A percentile compares a stretch with the other conserved stretches of the same genome.
Evolutionary conservation across 1,139 yeast species (phyloP).

Genomic region (Hyphopichia burtonii): DNA sequence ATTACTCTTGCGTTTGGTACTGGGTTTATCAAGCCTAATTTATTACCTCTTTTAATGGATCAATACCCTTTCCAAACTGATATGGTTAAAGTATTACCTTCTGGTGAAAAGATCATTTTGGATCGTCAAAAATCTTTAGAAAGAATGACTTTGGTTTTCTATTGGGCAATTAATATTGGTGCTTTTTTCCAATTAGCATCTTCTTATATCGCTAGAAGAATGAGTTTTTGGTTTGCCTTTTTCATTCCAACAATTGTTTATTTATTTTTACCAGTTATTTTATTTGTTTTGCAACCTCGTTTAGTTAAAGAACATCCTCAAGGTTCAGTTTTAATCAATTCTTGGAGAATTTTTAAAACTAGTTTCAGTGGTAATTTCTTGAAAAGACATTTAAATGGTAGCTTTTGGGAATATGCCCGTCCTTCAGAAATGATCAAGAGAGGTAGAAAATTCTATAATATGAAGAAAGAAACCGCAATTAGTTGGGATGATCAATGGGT

Average conservation of each 20-base stretch:
- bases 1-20: conserved; percentile 37
- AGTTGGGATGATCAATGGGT: conserved; percentile 59
- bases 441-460: conserved; percentile 32
- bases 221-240: conserved; percentile 80
- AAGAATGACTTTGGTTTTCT: conserved; percentile 73
- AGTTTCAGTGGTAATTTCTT: conserved; percentile 42
- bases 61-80: conserved; percentile 55
- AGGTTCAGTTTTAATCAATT: conserved; percentile 49
- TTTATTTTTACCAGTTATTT: conserved; percentile 46
- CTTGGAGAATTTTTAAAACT: conserved; percentile 38
- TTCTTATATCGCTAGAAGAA: conserved; percentile 64
- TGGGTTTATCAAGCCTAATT: conserved; percentile 52
- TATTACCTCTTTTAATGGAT: conserved; percentile 52
- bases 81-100: conserved; percentile 55
- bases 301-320: conserved; percentile 41
- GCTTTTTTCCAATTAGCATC: conserved; percentile 78
- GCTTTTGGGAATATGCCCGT: conserved; percentile 56
- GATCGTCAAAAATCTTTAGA: conserved; percentile 73
- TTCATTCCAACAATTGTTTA: conserved; percentile 56
- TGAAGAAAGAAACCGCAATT: conserved; percentile 29
- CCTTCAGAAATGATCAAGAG: conserved; percentile 49
- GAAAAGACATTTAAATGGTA: conserved; percentile 30
- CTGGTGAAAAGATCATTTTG: conserved; percentile 67
- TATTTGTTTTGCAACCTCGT: conserved; percentile 35
- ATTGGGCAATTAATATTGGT: conserved; percentile 80